phyloP scores from a whole-genome alignment of 2,329 filamentous ascomycete genomes.

The Cladosporium sp. region DNA sequence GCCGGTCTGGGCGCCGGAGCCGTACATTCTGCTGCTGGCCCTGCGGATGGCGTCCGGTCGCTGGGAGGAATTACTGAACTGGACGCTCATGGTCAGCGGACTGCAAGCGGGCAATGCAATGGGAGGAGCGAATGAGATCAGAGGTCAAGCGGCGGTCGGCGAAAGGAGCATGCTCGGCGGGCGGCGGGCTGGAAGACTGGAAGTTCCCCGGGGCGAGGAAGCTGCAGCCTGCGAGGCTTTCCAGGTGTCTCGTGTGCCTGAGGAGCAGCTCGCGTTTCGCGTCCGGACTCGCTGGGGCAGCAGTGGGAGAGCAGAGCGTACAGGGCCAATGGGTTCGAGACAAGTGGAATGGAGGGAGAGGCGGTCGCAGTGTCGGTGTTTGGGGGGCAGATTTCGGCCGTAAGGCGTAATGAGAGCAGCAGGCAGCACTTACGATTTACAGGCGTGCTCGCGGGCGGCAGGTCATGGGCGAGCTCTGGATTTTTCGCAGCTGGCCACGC shows the following conservation, averaged over 20 bases:
- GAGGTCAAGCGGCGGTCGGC: background rate
- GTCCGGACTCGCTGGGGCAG: too few species aligned
- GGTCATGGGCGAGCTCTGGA: background rate
- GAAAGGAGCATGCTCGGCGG: background rate
- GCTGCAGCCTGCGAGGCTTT: background rate
- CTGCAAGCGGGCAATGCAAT: background rate
- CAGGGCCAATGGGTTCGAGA: background rate
- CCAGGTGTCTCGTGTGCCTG: too few species aligned
- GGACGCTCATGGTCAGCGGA: conserved; percentile 11
- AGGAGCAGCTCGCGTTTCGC: too few species aligned
- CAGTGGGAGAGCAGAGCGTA: background rate
- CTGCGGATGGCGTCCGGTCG: conserved; percentile 11
- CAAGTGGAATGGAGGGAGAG: too few species aligned
- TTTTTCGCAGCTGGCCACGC: background rate
- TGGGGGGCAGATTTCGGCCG: background rate
- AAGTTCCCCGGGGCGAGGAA: background rate
- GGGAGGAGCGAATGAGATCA: background rate
- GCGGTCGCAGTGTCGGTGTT: background rate
- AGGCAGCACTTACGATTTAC: background rate
- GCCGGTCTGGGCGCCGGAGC: conserved; percentile 80
- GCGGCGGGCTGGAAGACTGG: background rate
- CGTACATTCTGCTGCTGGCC: conserved; percentile 64
- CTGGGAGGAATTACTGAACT: conserved; percentile 9
- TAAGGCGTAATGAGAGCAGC: background rate
- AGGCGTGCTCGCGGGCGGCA: background rate